Evolutionary conservation across 2,329 filamentous ascomycete genomes (phyloP).

Genomic region (Monilinia vaccinii-corymbosi): DNA sequence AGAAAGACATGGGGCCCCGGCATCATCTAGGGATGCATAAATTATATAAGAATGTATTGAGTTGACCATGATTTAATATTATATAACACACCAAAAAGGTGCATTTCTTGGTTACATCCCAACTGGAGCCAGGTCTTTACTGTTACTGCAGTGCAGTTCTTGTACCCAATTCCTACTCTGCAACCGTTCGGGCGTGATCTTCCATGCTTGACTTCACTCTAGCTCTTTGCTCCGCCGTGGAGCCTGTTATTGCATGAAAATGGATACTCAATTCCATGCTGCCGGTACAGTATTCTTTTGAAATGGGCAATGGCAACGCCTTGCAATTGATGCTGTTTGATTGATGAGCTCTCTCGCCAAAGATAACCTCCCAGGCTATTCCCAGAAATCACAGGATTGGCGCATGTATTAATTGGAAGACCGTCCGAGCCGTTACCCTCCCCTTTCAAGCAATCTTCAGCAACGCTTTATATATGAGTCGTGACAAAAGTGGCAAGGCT

Average conservation of each 20-base stretch:
- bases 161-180: not conserved
- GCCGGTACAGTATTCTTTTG: not conserved
- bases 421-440: not conserved
- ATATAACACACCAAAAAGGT: too few species aligned
- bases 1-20: slow-evolving; percentile 6
- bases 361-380: not conserved
- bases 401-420: not conserved
- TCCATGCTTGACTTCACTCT: not conserved
- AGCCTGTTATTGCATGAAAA: not conserved
- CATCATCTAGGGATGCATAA: too few species aligned
- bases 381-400: slow-evolving; percentile 1
- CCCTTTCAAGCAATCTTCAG: not conserved
- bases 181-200: not conserved
- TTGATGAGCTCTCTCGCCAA: not conserved
- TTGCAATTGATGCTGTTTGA: too few species aligned
- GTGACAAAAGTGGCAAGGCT: not conserved
- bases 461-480: not conserved
- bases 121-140: not conserved
- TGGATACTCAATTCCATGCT: not conserved
- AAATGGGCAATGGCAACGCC: too few species aligned
- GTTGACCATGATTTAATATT: too few species aligned
- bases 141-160: too few species aligned
- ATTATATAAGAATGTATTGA: too few species aligned
- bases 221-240: not conserved
- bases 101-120: slow-evolving; percentile 1